These are phyloP conservation scores for Aureobasidium sp. DNA, from an alignment of 2,329 filamentous ascomycete genomes.

Conservation along the genomic window DNA sequence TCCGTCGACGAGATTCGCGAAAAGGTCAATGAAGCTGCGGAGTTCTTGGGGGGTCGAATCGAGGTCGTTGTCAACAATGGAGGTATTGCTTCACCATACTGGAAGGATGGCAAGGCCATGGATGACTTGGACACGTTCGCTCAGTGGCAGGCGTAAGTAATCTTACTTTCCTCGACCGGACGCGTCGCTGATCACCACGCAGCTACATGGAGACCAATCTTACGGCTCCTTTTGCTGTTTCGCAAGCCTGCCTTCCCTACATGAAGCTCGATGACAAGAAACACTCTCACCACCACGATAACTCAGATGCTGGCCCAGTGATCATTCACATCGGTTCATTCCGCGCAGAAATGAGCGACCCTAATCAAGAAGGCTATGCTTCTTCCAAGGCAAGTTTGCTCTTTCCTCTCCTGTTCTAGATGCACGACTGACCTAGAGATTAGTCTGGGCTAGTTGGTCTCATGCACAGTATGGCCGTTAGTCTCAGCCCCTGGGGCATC, in stretches of 20 bases:
- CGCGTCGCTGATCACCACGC: constrained; percentile 23
- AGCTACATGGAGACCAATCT: constrained; percentile 43
- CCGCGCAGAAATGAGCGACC: constrained; percentile 52
- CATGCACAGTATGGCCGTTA: constrained; percentile 56
- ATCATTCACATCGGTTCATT: constrained; percentile 56
- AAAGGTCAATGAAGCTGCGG: constrained; percentile 34
- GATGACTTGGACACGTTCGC: constrained; percentile 36
- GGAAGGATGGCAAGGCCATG: constrained; percentile 35
- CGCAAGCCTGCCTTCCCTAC: constrained; percentile 34
- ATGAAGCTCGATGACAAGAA: constrained; percentile 28
- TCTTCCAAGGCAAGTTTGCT: constrained; percentile 39
- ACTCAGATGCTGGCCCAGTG: constrained; percentile 30
- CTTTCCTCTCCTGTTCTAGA: background rate
- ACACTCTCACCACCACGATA: constrained; percentile 24
- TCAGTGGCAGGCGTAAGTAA: constrained; percentile 37
- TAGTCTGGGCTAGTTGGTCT: constrained; percentile 51
- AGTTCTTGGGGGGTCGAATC: constrained; percentile 36
- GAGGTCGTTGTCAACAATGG: constrained; percentile 49
- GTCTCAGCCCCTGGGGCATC: constrained; percentile 43
- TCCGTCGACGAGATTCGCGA: constrained; percentile 34
- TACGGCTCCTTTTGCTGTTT: constrained; percentile 36
- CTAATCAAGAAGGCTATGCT: constrained; percentile 55
- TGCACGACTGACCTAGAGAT: too few species aligned
- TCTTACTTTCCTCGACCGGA: background rate
- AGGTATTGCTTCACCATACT: constrained; percentile 37